Base-by-base conservation (phyloP, 345 rosid species). In the Hibiscus mutabilis region DNA sequence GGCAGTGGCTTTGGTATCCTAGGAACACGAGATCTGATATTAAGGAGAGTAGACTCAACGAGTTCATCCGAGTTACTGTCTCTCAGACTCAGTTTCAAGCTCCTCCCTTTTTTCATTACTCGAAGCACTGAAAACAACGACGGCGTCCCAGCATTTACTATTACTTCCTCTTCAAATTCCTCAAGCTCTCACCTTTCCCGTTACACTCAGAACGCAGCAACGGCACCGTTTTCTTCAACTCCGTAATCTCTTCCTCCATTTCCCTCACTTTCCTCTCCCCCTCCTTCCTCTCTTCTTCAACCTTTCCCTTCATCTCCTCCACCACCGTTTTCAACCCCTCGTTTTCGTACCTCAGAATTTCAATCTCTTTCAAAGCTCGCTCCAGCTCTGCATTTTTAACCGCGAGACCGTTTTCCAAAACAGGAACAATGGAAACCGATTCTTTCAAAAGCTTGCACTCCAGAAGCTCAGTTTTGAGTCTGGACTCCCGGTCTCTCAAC, bases 1-100 rank as follows among this genome's bases (percentile, higher is more conserved):
- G 96, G 99, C 4, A 98, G 99, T 11, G 98, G 99, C 71, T 88
- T 95, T 0, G 99, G 99, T 19, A 95, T 87, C 66, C 98, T 77
- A 8, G 98, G 96, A 69, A 68, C 72, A 6, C 97, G 94, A 74
- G 94, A 88, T 85, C 89, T 85, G 79, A 87, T 71, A 31, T 58
- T 77, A 19, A 88, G 62, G 44, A 84, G 81, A 22, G 92, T 80
- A 1, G 91, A 81, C 74, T 85, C 95, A 18, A 72, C 65, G 75
- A 91, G 80, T 42, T 94, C 97, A 59, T 88, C 97, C 59, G 93
- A 87, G 89, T 82, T 79, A 55, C 37, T 84, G 86, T 73, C 47
- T 79, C 71, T 83, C 87, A 6, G 53, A 56, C 73, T 83, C 87
- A 6, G 53, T 59, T 60, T 87, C 91, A n/a, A 47, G 61, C 51